Base-by-base conservation (phyloP, 2,329 filamentous ascomycete species). In the Penicillium sp. region DNA sequence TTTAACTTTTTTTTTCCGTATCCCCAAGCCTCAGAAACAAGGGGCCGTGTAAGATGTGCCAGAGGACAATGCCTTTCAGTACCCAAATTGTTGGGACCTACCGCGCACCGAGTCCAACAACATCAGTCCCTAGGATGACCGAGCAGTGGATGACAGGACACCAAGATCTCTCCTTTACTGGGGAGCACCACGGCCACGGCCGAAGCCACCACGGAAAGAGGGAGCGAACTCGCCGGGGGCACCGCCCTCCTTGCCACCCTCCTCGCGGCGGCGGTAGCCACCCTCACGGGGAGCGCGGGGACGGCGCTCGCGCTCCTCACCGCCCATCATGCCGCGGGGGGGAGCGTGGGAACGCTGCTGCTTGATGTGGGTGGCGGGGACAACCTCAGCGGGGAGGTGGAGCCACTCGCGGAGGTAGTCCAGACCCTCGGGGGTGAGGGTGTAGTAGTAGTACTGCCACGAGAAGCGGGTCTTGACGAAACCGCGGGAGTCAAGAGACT, bases 371-470 rank as follows among this genome's bases (percentile, higher is more conserved):
- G 94, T 99, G 74, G 95, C 91, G 70, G 94, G 94, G 68, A 99
- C 94, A 76, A 99, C 96, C 87, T 99, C 94, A 76, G 94, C 92
- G 73, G 94, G 94, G 72, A 99, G 89, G 83, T 99, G 94, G 71
- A 99, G 92, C 94, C 94, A 99, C 85, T 99, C 94, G 77, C 94
- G 93, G 79, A 99, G 92, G 86, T 99, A 99, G 84, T 97, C 93
- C 78, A 99, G 93, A 82, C 94, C 94, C 68, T 97, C 92, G 75
- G 92, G 90, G 78, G 93, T 96, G 80, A 99, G 88, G 80, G 94
- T 96, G 88, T 99, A 99, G 89, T 99, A 99, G 88, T 97, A 96
- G 86, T 92, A 96, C 82, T 96, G 91, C 91, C 91, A 96, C 67
- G 91, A 96, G 89, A 99, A 99, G 81, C 95, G 94, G 71, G 94